Evolutionary conservation across 73 alveolate genomes (phyloP).

Genomic region (Paramecium tetraurelia): DNA sequence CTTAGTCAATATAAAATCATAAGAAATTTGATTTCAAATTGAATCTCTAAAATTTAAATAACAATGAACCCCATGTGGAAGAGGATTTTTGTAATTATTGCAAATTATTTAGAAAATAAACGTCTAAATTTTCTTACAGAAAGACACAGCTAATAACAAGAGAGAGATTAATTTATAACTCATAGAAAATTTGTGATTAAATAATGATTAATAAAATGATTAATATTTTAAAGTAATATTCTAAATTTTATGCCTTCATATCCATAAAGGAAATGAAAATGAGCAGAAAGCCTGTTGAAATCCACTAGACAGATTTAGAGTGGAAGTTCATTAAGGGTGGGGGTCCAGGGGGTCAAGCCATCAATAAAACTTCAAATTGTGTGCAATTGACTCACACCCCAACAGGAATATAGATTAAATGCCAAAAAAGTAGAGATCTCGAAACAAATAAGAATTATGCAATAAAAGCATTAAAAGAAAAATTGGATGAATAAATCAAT

Average conservation of each 20-base stretch:
- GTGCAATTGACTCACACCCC: neutral
- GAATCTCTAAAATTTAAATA: neutral
- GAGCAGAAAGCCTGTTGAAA: neutral
- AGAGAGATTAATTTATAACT: neutral
- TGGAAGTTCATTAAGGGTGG: neutral
- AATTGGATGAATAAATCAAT: slow-evolving; percentile 29
- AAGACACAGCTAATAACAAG: slow-evolving; percentile 15
- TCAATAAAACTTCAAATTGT: slow-evolving; percentile 9
- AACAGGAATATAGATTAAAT: neutral
- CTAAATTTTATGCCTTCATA: neutral
- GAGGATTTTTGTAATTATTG: slow-evolving; percentile 22
- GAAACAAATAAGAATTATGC: slow-evolving; percentile 7
- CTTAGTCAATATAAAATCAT: neutral
- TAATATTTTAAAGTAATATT: neutral
- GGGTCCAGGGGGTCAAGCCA: neutral
- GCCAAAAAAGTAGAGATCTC: neutral
- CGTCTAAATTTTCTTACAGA: slow-evolving; percentile 13
- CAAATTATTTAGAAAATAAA: neutral
- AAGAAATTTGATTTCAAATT: slow-evolving; percentile 51
- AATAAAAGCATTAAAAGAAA: neutral
- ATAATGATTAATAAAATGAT: neutral
- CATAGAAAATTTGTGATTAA: slow-evolving; percentile 51
- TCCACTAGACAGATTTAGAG: neutral
- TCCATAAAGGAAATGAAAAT: neutral
- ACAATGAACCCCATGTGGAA: neutral